Base-by-base conservation (phyloP, 2,329 filamentous ascomycete species). In the Capronia coronata region DNA sequence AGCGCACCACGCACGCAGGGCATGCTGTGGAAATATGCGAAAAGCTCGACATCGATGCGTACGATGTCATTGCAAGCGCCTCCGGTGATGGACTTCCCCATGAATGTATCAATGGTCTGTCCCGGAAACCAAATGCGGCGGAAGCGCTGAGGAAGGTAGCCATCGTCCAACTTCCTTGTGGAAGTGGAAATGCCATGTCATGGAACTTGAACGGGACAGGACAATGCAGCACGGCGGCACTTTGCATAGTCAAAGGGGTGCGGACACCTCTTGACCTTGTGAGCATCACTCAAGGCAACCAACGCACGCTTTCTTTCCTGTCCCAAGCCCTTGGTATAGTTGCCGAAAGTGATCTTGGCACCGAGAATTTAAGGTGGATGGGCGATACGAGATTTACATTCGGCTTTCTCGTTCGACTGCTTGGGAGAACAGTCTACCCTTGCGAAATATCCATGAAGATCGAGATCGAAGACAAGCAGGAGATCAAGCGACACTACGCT, bases 51-150 rank as follows among this genome's bases (percentile, higher is more conserved):
- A 76, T 93, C 22, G 79, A 89, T 41, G 78, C 76, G 1, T 95
- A 82, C 67, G 93, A 98, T 69, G 84, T 89, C 7, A 78, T 97
- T 11, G 82, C 91, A 21, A 87, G 87, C 55, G 93, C 88, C 64
- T 96, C 91, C 0, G 93, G 93, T 3, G 93, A 98, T 61, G 93
- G 93, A 8, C 75, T 95, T 32, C 84, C 88, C 0, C 85, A 95
- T 65, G 93, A 98, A 68, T 85, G 95, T 7, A 95, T 96, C 73
- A 97, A 98, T 64, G 93, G 93, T 0, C 71, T 98, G 25, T 89
- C 80, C 11, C 84, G 81, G 67, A 82, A 88, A 32, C 64, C 76
- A 3, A 86, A 96, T 67, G 89, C 89, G 16, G 73, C 75, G 25
- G 77, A 77, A 48, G 93, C 91, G 0, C 70, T 98, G 52, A 71